Evolutionary conservation across 1,284 basidiomycete species (phyloP).

Genomic region (Papiliotrema laurentii): DNA sequence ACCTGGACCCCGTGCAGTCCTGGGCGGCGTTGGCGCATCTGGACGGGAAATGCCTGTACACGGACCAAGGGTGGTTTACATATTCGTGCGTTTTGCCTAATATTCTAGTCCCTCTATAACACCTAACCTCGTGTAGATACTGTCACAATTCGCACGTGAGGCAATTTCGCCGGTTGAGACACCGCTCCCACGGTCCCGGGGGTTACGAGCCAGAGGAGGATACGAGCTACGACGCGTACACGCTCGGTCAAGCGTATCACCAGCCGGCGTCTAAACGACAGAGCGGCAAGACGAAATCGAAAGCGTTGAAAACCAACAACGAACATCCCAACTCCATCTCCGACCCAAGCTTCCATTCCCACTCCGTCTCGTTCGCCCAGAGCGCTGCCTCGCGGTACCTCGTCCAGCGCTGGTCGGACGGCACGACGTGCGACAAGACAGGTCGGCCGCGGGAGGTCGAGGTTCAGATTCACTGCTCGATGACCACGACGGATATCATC

Average conservation of each 20-base stretch:
- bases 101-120: no score
- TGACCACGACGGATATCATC: constrained; percentile 72
- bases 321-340: not conserved
- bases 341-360: constrained; percentile 1
- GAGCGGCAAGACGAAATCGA: not conserved
- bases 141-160: constrained; percentile 85
- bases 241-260: constrained; percentile 34
- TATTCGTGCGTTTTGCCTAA: constrained; percentile 56
- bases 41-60: constrained; percentile 49
- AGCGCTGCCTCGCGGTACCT: constrained; percentile 65
- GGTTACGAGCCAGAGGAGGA: constrained; percentile 74
- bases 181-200: constrained; percentile 60
- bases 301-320: not conserved
- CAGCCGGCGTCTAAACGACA: constrained; percentile 8
- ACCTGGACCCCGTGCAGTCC: constrained; percentile 37
- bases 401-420: constrained; percentile 79
- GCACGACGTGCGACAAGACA: constrained; percentile 86
- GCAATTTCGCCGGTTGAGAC: constrained; percentile 72
- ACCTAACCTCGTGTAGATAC: constrained; percentile 59
- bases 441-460: constrained; percentile 78
- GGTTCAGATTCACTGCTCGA: constrained; percentile 95
- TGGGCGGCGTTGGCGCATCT: constrained; percentile 48
- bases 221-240: constrained; percentile 51
- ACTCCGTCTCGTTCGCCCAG: constrained; percentile 25
- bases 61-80: constrained; percentile 73